These are phyloP conservation scores for Ophiostoma sp. DNA, from an alignment of 2,329 filamentous ascomycete genomes.

Conservation along the genomic window DNA sequence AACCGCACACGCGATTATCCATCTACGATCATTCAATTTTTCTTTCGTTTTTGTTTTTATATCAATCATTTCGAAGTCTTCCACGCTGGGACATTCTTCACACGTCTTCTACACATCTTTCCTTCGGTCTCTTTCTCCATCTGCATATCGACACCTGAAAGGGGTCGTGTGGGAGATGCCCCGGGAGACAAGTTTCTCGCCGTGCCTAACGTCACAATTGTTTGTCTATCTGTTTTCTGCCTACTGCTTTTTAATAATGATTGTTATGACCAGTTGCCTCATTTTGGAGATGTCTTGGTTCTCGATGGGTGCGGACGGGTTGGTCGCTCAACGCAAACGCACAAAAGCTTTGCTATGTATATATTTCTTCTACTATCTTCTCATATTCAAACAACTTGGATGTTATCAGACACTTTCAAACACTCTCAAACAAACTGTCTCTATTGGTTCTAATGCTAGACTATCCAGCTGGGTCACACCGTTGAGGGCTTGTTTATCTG, in stretches of 20 bases:
- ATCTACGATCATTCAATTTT: conserved; percentile 3
- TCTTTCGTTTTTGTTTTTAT: neutral
- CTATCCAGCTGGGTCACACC: neutral
- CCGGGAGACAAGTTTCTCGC: neutral
- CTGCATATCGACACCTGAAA: neutral
- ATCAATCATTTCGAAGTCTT: neutral
- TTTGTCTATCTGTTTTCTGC: neutral
- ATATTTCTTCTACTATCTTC: neutral
- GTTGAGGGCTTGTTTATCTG: neutral
- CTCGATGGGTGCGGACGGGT: neutral
- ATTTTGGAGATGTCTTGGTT: conserved; percentile 13
- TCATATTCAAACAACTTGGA: neutral
- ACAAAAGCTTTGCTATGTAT: conserved; percentile 8
- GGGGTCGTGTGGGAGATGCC: neutral
- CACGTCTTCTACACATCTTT: neutral
- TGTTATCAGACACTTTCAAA: neutral
- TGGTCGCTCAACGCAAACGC: conserved; percentile 3
- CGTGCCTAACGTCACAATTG: no score
- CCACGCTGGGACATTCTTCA: neutral
- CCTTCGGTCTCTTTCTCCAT: neutral
- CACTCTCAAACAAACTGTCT: neutral
- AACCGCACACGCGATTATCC: neutral
- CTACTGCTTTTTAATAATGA: conserved; percentile 12
- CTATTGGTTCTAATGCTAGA: neutral
- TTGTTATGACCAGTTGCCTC: conserved; percentile 16